Base-by-base conservation (phyloP, 2,329 filamentous ascomycete genomes). In the Fusarium sp. region DNA sequence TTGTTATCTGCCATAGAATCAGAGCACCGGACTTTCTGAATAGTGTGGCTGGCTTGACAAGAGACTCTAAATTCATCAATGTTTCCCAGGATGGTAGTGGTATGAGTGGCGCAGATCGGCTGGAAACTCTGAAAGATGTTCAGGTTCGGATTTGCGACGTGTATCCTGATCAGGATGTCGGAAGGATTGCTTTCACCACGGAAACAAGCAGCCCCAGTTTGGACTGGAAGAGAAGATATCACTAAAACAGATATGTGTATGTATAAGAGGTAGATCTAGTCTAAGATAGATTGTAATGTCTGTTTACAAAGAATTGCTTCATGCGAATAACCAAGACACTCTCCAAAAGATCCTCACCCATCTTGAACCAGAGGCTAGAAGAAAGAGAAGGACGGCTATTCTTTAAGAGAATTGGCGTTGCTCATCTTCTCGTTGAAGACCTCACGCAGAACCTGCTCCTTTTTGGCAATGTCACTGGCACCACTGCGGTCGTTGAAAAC, bases 401-500 rank as follows among this genome's bases (percentile, higher is more conserved):
- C 9, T 10, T 31, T 31, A 10, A 31, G 28, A 31, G 28, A 31
- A 11, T 31, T 31, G 28, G 28, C 28, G 28, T 31, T 31, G 10
- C 28, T 13, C 28, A 31, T 31, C 28, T 31, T 31, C 28, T 31
- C 28, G 28, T 11, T 31, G 28, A 31, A 31, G 10, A 31, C 28
- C 10, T 31, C 28, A 5, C 28, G 28, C 4, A 31, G 10, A 13
- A 31, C 28, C 10, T 31, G 28, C 28, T 36, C 51, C 31, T 55
- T 55, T 22, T 44, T 46, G 21, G 42, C 51, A 17, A 55, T 24
- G 28, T 76, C 75, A 4, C 60, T 67, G 2, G 62, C 54, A 15
- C 73, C 69, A 6, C 62, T 72, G 24, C 68, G 54, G 51, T 72
- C 72, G 15, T 75, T 73, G 31, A 78, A 78, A 6, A 78, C 70